Base-by-base conservation (phyloP, 2,329 filamentous ascomycete species). In the Mycogone perniciosa region DNA sequence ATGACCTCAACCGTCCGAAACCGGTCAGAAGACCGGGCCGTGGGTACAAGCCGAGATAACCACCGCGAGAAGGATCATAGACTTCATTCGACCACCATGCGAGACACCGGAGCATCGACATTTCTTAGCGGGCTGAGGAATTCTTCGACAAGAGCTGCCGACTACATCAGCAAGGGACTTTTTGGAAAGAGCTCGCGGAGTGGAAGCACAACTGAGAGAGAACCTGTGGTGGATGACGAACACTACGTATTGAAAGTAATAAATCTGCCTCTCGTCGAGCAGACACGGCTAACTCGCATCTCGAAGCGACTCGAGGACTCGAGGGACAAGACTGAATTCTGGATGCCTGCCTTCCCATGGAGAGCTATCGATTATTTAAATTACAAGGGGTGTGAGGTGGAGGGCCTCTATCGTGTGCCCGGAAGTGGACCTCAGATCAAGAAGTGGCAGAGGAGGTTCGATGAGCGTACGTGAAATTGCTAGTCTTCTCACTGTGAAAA, bases 281-380 rank as follows among this genome's bases (percentile, higher is more conserved):
- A 97, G 70, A 91, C 91, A 6, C 83, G 92, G n/a, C 76, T 84
- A 56, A 96, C 92, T 0, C 81, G 92, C 56, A 96, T 97, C 64
- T 95, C 90, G 6, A 95, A 92, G 69, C 82, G 86, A 31, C 74
- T 97, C 40, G 89, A 95, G 63, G 82, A 88, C 54, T 96, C 91
- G 7, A 82, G 85, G 55, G 92, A 97, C 64, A 96, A 96, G 75
- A 97, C 92, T 0, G 92, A 96, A 64, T 97, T 95, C 64, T 97
- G 92, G 92, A 96, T 97, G 91, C 92, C 92, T 9, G 88, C 90
- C 6, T 85, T 97, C 52, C 91, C 92, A 0, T 96, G 92, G 87
- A 80, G 92, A 56, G 95, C 90, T 52, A 96, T 97, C 57, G 92
- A 97, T 71, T 96, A 95, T 66, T 75, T 97, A 47, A 96, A 96